phyloP scores from a whole-genome alignment of 2,329 filamentous ascomycete species.

The Huntiella bhutanensis region DNA sequence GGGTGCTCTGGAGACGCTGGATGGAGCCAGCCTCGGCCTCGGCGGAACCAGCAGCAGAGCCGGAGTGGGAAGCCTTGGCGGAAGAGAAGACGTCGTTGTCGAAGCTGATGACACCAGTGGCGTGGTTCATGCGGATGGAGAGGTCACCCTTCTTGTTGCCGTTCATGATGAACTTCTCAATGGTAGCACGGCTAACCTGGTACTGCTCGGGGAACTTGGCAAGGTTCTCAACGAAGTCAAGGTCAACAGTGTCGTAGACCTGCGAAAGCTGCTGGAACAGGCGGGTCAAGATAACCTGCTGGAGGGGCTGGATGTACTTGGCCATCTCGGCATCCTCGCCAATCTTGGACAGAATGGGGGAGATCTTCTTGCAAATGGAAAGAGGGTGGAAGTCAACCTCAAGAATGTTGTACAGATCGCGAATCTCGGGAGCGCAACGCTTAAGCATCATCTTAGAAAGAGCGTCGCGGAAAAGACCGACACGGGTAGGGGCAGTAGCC shows the following conservation, averaged over 20 bases:
- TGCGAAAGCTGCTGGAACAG: conserved; percentile 98
- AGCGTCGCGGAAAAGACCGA: conserved; percentile 85
- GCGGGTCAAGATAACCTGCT: conserved; percentile 95
- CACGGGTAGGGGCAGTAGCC: conserved; percentile 71
- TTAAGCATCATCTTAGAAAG: conserved; percentile 87
- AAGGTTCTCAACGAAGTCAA: conserved; percentile 80
- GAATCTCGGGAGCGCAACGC: conserved; percentile 82
- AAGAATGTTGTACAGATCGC: conserved; percentile 93
- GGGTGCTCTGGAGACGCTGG: conserved; percentile 91
- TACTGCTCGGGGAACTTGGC: conserved; percentile 94
- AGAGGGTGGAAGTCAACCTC: conserved; percentile 98
- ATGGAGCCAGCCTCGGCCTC: conserved; percentile 71
- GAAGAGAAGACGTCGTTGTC: conserved; percentile 98
- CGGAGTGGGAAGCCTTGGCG: conserved; percentile 73
- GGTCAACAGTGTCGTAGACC: conserved; percentile 94
- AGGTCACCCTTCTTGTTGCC: conserved; percentile 99
- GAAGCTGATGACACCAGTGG: conserved; percentile 85
- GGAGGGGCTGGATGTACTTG: conserved; percentile 85
- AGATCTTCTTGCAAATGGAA: conserved; percentile 98
- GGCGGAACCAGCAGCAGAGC: conserved; percentile 68
- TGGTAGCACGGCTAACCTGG: conserved; percentile 73
- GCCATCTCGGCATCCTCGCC: conserved; percentile 89
- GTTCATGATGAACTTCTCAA: conserved; percentile 99
- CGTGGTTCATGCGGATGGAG: conserved; percentile 88
- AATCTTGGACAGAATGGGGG: conserved; percentile 84